Evolutionary conservation across 139 green algal species (phyloP).

Genomic region (Coelastrella sp.): DNA sequence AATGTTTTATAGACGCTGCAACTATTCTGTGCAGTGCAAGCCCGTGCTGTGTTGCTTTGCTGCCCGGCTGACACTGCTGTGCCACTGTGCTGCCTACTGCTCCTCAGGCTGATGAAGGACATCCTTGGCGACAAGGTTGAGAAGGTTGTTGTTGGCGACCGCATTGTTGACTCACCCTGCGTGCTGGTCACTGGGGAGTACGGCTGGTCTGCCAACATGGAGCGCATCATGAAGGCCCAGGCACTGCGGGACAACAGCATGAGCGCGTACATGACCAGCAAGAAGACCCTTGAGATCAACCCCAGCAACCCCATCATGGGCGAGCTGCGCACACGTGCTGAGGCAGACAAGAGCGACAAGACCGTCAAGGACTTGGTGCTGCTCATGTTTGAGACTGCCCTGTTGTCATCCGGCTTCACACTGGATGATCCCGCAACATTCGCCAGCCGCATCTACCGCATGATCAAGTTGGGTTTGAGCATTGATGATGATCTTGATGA

Average conservation of each 20-base stretch:
- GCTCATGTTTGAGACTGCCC: slow-evolving; percentile 98
- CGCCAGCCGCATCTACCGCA: slow-evolving; percentile 97
- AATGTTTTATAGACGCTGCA: no score
- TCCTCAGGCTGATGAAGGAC: slow-evolving; percentile 88
- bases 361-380: slow-evolving; percentile 99
- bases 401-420: slow-evolving; percentile 96
- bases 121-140: slow-evolving; percentile 98
- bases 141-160: slow-evolving; percentile 95
- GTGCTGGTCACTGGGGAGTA: slow-evolving; percentile 99
- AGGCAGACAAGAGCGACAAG: slow-evolving; percentile 98
- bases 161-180: slow-evolving; percentile 99
- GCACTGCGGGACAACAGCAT: slow-evolving; percentile 97
- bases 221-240: slow-evolving; percentile 99
- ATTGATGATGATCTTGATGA: slow-evolving; percentile 95
- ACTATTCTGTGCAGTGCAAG: no score
- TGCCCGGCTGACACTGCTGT: neutral
- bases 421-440: slow-evolving; percentile 99
- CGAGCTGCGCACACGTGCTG: slow-evolving; percentile 90
- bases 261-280: slow-evolving; percentile 97
- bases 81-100: neutral
- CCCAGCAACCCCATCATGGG: slow-evolving; percentile 97
- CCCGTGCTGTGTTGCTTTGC: no score
- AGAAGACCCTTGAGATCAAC: slow-evolving; percentile 99
- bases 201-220: slow-evolving; percentile 99
- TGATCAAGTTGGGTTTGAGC: slow-evolving; percentile 99